A percentile compares a stretch with the other conserved stretches of the same genome.
These are phyloP conservation scores for Drechslerella coelobrocha DNA, from an alignment of 2,329 filamentous ascomycete species.

Conservation along the genomic window DNA sequence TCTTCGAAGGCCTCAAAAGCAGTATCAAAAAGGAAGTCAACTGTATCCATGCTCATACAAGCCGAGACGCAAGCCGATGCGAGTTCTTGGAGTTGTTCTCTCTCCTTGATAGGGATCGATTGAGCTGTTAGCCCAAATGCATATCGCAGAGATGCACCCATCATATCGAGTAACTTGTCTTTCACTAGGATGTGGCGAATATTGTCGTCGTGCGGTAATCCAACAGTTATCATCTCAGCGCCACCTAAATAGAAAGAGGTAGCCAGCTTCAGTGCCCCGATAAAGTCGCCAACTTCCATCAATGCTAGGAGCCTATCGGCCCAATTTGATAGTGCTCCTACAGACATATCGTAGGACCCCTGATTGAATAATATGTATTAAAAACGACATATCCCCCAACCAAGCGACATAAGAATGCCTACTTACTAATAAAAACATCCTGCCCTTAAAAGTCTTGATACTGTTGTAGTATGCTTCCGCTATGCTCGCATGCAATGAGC, in stretches of 20 bases:
- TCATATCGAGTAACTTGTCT: slow-evolving; percentile 90
- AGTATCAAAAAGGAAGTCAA: slow-evolving; percentile 87
- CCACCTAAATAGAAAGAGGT: slow-evolving; percentile 91
- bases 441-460: slow-evolving; percentile 91
- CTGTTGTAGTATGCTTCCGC: slow-evolving; percentile 99
- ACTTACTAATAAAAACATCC: slow-evolving; percentile 78
- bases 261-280: slow-evolving; percentile 86
- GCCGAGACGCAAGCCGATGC: slow-evolving; percentile 83
- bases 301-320: slow-evolving; percentile 89
- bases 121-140: slow-evolving; percentile 73
- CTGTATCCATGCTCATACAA: slow-evolving; percentile 77
- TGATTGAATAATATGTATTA: slow-evolving; percentile 10
- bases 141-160: slow-evolving; percentile 87
- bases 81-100: slow-evolving; percentile 74
- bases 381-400: neutral
- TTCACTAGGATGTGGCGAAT: slow-evolving; percentile 80
- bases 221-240: slow-evolving; percentile 92
- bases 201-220: slow-evolving; percentile 80
- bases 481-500: slow-evolving; percentile 93
- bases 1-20: slow-evolving; percentile 91
- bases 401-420: neutral
- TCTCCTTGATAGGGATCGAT: slow-evolving; percentile 60
- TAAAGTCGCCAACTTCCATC: slow-evolving; percentile 96
- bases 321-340: slow-evolving; percentile 95
- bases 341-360: slow-evolving; percentile 87